Percentiles rank a stretch among this genome's conserved stretches.
Conservation (phyloP, 2,329 filamentous ascomycete genomes). For the Penicillium freii region DNA sequence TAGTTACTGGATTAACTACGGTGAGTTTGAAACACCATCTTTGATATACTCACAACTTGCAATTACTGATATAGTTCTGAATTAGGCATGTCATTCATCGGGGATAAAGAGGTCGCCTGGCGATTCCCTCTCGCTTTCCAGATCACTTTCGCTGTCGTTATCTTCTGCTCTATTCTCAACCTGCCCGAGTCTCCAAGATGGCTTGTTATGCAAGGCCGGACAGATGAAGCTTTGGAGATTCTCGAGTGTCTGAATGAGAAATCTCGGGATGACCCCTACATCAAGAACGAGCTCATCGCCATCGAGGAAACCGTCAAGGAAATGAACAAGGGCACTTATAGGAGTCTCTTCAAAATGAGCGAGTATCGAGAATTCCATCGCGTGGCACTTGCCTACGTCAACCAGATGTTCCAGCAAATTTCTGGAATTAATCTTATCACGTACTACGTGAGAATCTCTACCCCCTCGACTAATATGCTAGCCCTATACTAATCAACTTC, state of each 20-base stretch:
- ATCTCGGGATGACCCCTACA: conserved; percentile 39
- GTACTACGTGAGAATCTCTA: conserved; percentile 31
- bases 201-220: conserved; percentile 54
- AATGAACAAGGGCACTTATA: conserved; percentile 48
- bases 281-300: conserved; percentile 46
- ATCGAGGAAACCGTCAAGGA: conserved; percentile 52
- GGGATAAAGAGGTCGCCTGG: conserved; percentile 47
- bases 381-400: conserved; percentile 52
- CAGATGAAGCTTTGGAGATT: conserved; percentile 50
- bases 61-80: background rate
- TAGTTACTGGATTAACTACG: conserved; percentile 50
- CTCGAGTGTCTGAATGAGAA: conserved; percentile 48
- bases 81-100: conserved; percentile 48
- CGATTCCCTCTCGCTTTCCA: conserved; percentile 57
- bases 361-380: conserved; percentile 55
- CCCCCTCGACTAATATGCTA: too few species aligned
- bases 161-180: conserved; percentile 45
- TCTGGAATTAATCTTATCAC: conserved; percentile 42
- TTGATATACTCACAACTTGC: too few species aligned
- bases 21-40: conserved; percentile 9
- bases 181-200: conserved; percentile 57
- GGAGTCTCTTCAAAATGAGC: conserved; percentile 56
- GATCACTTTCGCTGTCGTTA: conserved; percentile 53
- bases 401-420: conserved; percentile 53
- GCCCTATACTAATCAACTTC: background rate